Base-by-base conservation (phyloP, 805 yeast genomes). In the Candida ipomoeae region DNA sequence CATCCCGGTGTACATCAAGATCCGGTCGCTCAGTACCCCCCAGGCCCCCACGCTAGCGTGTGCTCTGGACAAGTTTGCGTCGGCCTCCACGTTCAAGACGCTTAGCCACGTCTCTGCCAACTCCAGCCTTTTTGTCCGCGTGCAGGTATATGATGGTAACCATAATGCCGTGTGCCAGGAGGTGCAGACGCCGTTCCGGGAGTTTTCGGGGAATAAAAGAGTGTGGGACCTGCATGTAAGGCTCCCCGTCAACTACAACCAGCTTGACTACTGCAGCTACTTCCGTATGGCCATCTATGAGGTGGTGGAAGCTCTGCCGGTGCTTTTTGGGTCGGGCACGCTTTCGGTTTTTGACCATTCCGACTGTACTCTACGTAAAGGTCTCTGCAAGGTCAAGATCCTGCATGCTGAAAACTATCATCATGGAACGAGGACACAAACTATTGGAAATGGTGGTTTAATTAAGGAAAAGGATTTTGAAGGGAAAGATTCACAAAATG, bases 201-300 rank as follows among this genome's bases (percentile, higher is more conserved):
- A 64, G 10, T 73, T 73, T 48, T 55, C 64, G 43, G 62, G 59
- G 42, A 68, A 64, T 45, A 63, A 62, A 44, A 32, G 78, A 78
- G 61, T 78, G 63, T 89, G 94, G 91, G 79, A 85, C 57, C 81
- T 82, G 52, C 85, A 89, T 86, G 66, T 89, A 18, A 77, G 79
- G 42, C 65, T 94, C 43, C 92, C 97, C 0, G 77, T 91, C 2
- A 74, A 76, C 48, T 81, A 87, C 55, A 78, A 79, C 48, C 94
- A 89, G 60, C 64, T 92, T n/a, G 84, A 88, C 2, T 62, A 82
- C 35, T 78, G 80, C 38, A 67, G 94, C 4, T 77, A 74, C 54
- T 63, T 91, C 15, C 77, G 78, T 48, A 71, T 94, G 21, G 74
- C 79, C 2, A 56, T 90, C 2, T 87, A 84, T 80, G 96, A 87